Percentiles rank a stretch among this genome's conserved stretches.
Conservation (phyloP, 2,329 filamentous ascomycete genomes). For the Cryphonectria radicalis region DNA sequence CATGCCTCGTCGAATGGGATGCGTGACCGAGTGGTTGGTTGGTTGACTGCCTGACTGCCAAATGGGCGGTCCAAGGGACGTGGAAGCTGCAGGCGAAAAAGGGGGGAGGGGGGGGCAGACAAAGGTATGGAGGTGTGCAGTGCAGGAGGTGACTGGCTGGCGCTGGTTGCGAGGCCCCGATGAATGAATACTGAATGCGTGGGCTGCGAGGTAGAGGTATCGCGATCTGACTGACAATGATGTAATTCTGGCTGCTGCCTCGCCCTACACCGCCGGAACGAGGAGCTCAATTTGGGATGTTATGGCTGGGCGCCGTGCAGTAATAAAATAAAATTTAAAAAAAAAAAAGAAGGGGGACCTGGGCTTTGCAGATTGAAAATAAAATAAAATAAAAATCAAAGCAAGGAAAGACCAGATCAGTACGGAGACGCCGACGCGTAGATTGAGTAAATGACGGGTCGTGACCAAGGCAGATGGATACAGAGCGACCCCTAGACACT, state of each 20-base stretch:
- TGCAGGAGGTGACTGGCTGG: neutral
- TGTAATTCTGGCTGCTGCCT: conserved; percentile 12
- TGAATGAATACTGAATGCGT: neutral
- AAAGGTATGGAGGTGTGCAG: neutral
- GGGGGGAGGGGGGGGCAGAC: too few species aligned
- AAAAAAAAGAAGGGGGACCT: neutral
- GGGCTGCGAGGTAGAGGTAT: neutral
- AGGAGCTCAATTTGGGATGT: conserved; percentile 8
- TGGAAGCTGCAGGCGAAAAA: neutral
- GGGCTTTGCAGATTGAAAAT: neutral
- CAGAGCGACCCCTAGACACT: neutral
- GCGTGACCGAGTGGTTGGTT: neutral
- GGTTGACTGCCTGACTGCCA: neutral
- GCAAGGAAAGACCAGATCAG: conserved; percentile 8
- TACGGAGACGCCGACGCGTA: conserved; percentile 21
- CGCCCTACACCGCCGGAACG: conserved; percentile 27
- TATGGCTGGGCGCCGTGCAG: conserved; percentile 11
- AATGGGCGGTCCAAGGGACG: neutral
- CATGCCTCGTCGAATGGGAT: conserved; percentile 25
- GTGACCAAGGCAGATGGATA: conserved; percentile 23
- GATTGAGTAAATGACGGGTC: conserved; percentile 16
- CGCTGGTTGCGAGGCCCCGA: conserved; percentile 3
- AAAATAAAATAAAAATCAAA: neutral
- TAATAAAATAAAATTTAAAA: too few species aligned
- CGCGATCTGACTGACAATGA: conserved; percentile 15